Conservation (phyloP, 495 filamentous ascomycete genomes). For the Lasiosphaeris hirsuta region DNA sequence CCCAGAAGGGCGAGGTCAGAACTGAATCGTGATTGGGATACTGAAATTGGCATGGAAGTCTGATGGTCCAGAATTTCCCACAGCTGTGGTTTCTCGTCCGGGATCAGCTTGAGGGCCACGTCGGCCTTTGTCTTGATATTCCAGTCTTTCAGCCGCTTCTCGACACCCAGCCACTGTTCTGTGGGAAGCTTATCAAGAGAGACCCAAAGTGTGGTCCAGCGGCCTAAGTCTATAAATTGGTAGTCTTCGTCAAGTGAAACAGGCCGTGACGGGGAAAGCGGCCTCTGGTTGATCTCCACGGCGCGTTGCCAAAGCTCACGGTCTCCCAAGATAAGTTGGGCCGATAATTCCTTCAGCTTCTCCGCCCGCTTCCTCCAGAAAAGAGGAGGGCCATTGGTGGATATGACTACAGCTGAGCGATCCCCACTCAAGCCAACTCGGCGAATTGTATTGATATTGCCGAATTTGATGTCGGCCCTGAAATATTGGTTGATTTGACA, state of each 20-base stretch:
- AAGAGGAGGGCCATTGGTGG: constrained; percentile 61
- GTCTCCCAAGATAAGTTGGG: constrained; percentile 57
- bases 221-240: constrained; percentile 72
- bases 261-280: constrained; percentile 24
- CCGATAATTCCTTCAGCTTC: constrained; percentile 39
- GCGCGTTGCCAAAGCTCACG: constrained; percentile 72
- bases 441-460: constrained; percentile 56
- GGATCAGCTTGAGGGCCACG: constrained; percentile 27
- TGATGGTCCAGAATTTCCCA: constrained; percentile 57
- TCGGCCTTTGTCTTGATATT: constrained; percentile 55
- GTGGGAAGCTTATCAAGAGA: constrained; percentile 37
- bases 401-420: constrained; percentile 50
- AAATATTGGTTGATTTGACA: constrained; percentile 16
- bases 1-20: constrained; percentile 34
- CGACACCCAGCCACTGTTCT: constrained; percentile 41
- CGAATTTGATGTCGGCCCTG: constrained; percentile 60
- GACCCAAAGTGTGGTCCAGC: constrained; percentile 68
- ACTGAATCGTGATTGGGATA: constrained; percentile 5
- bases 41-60: too few species aligned
- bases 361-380: constrained; percentile 54
- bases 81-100: constrained; percentile 27
- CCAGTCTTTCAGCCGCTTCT: constrained; percentile 63
- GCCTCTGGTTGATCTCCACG: constrained; percentile 60
- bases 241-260: constrained; percentile 55
- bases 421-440: constrained; percentile 34